Evolutionary conservation across 495 filamentous ascomycete genomes (phyloP), one percentile per base, ranked within the genome.

Genomic region (Podospora australis): DNA sequence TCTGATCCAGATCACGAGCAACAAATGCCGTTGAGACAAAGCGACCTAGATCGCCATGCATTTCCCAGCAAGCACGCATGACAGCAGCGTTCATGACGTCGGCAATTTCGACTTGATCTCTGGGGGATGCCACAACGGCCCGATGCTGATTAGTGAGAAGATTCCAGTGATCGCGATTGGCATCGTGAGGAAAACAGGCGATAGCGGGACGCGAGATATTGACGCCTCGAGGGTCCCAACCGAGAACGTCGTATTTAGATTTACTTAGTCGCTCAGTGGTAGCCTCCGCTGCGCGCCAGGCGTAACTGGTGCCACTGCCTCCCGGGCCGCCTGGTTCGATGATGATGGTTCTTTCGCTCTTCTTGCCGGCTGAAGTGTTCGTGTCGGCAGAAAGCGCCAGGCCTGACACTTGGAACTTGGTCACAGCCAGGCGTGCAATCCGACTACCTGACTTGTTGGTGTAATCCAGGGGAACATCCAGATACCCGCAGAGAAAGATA

Each of bases 141-240:
- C 63, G 59, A 42, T 71, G 66, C 47, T 68, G 63, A 1, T 56
- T 52, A 36, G 61, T 64, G 16, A 69, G 42, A 39, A 72, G 55
- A 11, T 55, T 58, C 70, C 70, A 74, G 25, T 60, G 66, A 35
- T 74, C 71, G 2, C 69, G 58, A 36, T 65, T 54, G 22, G 60
- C 64, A 32, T 73, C 58, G 36, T 65, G 59, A 5, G 70, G 68
- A 44, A 76, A 79, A 59, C 78, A 82, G 10, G 69, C 57, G 25
- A 72, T 56, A 20, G 65, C 49, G 0, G 78, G 78, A 1, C 64
- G 70, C 1, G 77, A 75, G 3, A 65, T 59, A 32, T 77, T 75
- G 35, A 81, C 66, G 6, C 77, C 78, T 2, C 78, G 67, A 3
- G 78, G 78, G 48, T 82, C 78, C 61, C 75, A 80, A 11, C 75